Base-by-base conservation (phyloP, 2,329 filamentous ascomycete species). In the Verticillium longisporum region DNA sequence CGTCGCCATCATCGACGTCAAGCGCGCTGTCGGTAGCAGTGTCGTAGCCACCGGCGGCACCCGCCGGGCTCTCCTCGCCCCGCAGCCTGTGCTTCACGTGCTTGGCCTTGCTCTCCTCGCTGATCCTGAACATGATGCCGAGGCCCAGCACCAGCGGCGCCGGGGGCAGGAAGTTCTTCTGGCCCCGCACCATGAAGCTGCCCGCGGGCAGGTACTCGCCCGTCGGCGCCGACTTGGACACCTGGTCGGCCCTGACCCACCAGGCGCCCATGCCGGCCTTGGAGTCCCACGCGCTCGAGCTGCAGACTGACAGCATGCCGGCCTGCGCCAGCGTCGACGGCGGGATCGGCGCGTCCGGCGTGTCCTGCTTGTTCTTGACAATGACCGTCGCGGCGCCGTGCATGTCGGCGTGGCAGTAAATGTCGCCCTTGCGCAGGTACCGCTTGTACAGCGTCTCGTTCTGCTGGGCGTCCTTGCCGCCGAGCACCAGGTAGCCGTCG, bases 221-320 rank as follows among this genome's bases (percentile, higher is more conserved):
- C 0, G 84, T 86, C 1, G 87, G 82, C 0, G 89, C 88, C 36
- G 87, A 91, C 75, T 98, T 98, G 10, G 90, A 92, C 0, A 99
- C 91, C 72, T 98, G 93, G 60, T 94, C 88, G 1, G 91, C 89
- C 64, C 88, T 87, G 0, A 96, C 94, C 95, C 95, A 99, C 89
- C 91, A 99, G 9, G 94, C 93, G 18, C 90, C 89, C 90, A 98
- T 96, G 15, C 92, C 86, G 9, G 94, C 94, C 74, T 99, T 99
- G 1, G 91, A 94, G 63, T 98, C 95, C 95, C 95, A 99, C 0
- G 94, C 95, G 61, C 82, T 88, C 1, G 92, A 97, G 9, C 91
- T 90, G 64, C 91, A 91, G 5, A 99, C 90, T 0, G 89, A 88
- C 34, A 97, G 77, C 55, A 88, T 88, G 0, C 95, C 95, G 4